Base-by-base conservation (phyloP, 805 yeast species). In the Yarrowia alimentaria region DNA sequence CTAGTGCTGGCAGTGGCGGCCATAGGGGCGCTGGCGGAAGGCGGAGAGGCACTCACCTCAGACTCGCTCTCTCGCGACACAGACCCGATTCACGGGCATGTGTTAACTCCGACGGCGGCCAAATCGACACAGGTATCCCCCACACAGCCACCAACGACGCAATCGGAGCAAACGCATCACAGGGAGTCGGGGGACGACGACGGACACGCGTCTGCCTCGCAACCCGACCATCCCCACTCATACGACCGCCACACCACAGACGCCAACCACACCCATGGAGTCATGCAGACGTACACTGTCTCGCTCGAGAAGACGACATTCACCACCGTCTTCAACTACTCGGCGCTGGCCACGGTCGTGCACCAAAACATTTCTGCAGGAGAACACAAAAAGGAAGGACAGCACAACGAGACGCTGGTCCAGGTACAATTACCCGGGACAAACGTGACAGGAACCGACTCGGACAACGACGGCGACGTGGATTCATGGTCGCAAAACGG, bases 1-100 rank as follows among this genome's bases (percentile, higher is more conserved):
- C 47, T 26, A 40, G 47, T 33, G 24, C 32, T 40, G 47, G 47
- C 25, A 28, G 32, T 29, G 47, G 47, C 19, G 47, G n/a, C n/a
- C n/a, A n/a, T n/a, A n/a, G 47, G 33, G 31, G 17, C 30, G 33
- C 22, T 28, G 25, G 32, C 12, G 25, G 14, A 33, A 6, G 47
- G 25, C n/a, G n/a, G n/a, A n/a, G n/a, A n/a, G n/a, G n/a, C n/a
- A n/a, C n/a, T n/a, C n/a, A n/a, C n/a, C n/a, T n/a, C n/a, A n/a
- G n/a, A n/a, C n/a, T n/a, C n/a, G n/a, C n/a, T n/a, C n/a, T n/a
- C n/a, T n/a, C n/a, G n/a, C n/a, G n/a, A n/a, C n/a, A n/a, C n/a
- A n/a, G n/a, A n/a, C n/a, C n/a, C n/a, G n/a, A n/a, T n/a, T n/a
- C n/a, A n/a, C n/a, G n/a, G n/a, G n/a, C n/a, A n/a, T n/a, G n/a